phyloP scores from a whole-genome alignment of 75 land plant species.

The Pinus albicaulis region DNA sequence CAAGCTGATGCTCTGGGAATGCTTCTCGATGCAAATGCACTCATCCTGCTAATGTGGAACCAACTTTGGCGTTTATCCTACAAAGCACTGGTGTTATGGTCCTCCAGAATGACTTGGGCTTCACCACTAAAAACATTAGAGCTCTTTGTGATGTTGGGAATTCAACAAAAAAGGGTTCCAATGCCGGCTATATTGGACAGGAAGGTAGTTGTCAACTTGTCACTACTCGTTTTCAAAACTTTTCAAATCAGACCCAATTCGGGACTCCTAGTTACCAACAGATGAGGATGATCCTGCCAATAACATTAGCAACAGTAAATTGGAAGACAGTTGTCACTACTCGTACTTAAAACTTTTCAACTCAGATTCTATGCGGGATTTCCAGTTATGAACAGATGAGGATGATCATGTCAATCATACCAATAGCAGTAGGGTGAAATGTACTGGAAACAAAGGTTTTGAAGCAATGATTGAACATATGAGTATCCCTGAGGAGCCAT shows the following conservation, averaged over 20 bases:
- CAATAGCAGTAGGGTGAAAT: too few relatives aligned
- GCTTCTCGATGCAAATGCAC: constrained; percentile 12
- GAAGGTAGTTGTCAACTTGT: neutral
- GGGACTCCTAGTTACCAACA: constrained; percentile 57
- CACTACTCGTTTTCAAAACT: neutral
- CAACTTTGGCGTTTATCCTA: constrained; percentile 28
- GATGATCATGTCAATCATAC: too few relatives aligned
- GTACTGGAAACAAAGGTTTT: too few relatives aligned
- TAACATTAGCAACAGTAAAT: constrained; percentile 57
- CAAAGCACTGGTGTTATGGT: constrained; percentile 26
- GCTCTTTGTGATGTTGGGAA: constrained; percentile 41
- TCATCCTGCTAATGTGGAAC: constrained; percentile 15
- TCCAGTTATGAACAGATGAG: too few relatives aligned
- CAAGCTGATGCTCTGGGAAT: too few relatives aligned
- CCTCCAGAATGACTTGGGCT: constrained; percentile 31
- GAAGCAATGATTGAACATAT: too few relatives aligned
- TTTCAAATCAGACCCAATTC: constrained; percentile 22
- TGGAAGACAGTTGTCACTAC: constrained; percentile 15
- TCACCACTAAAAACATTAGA: constrained; percentile 32
- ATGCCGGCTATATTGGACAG: too few relatives aligned
- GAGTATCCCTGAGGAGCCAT: too few relatives aligned
- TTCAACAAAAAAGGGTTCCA: constrained; percentile 12
- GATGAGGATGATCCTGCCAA: constrained; percentile 52
- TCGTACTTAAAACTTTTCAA: too few relatives aligned
- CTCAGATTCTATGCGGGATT: too few relatives aligned